Evolutionary conservation across 2,329 filamentous ascomycete genomes (phyloP).

Genomic region (Metarhizium robertsii): DNA sequence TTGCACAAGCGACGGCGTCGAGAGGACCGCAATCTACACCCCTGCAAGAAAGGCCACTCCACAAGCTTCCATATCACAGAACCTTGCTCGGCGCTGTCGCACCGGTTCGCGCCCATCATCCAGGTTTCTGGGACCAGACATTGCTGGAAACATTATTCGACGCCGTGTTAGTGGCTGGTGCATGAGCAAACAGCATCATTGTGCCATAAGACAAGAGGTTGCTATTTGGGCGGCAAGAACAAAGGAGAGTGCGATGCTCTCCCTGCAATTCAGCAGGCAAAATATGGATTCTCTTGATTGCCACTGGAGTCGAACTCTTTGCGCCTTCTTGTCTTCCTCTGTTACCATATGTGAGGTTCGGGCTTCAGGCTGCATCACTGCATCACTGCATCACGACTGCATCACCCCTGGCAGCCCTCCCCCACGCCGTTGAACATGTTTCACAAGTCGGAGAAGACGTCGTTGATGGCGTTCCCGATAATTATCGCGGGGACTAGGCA

Average conservation of each 20-base stretch:
- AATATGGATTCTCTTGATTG: background rate
- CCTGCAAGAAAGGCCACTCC: background rate
- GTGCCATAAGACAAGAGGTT: too few relatives aligned
- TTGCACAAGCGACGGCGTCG: background rate
- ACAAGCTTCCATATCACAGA: background rate
- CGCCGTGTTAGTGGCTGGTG: background rate
- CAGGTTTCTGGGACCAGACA: slow-evolving; percentile 6
- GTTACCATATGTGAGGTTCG: background rate
- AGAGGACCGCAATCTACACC: background rate
- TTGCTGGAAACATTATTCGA: background rate
- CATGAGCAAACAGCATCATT: too few relatives aligned
- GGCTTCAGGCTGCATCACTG: background rate
- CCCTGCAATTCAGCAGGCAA: background rate
- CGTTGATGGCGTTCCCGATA: background rate
- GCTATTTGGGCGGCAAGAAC: too few relatives aligned
- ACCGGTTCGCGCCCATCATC: slow-evolving; percentile 2
- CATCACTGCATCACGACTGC: too few relatives aligned
- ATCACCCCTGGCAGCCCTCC: background rate
- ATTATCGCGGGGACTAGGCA: background rate
- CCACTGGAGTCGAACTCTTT: too few relatives aligned
- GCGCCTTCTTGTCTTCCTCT: too few relatives aligned
- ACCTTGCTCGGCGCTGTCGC: background rate
- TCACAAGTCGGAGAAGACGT: background rate
- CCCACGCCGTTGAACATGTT: slow-evolving; percentile 5
- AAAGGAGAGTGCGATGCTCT: too few relatives aligned